A percentile compares a stretch with the other conserved stretches of the same genome.
Evolutionary conservation across 2,329 filamentous ascomycete species (phyloP).

Genomic region (Penicillium glabrum): DNA sequence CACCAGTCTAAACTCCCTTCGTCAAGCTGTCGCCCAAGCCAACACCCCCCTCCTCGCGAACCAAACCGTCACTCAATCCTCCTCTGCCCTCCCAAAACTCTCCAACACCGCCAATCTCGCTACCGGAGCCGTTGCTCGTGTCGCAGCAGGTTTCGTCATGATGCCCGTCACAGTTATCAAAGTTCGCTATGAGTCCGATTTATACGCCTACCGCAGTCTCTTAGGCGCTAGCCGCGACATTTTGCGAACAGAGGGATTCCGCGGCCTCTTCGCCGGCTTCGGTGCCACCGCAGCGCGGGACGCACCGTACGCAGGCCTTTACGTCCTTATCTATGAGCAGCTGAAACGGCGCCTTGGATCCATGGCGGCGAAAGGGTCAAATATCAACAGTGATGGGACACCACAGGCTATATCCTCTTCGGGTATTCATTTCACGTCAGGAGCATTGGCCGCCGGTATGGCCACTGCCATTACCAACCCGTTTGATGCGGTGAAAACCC

Average conservation of each 20-base stretch:
- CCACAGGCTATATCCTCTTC: conserved; percentile 29
- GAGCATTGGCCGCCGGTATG: conserved; percentile 73
- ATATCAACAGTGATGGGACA: conserved; percentile 16
- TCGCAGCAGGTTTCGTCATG: conserved; percentile 82
- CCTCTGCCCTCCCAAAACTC: conserved; percentile 76
- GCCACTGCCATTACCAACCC: conserved; percentile 92
- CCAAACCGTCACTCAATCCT: conserved; percentile 42
- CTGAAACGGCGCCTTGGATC: conserved; percentile 36
- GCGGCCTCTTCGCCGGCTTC: conserved; percentile 90
- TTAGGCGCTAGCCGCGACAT: conserved; percentile 73
- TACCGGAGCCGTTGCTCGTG: conserved; percentile 80
- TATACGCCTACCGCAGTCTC: conserved; percentile 81
- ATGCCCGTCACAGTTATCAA: conserved; percentile 98
- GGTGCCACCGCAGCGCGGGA: conserved; percentile 91
- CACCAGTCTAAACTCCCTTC: conserved; percentile 77
- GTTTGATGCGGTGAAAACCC: conserved; percentile 94
- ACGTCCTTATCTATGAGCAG: conserved; percentile 87
- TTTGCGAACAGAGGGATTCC: conserved; percentile 66
- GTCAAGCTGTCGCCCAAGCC: conserved; percentile 60
- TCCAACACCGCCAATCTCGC: conserved; percentile 81
- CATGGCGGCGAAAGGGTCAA: conserved; percentile 14
- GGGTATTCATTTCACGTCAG: conserved; percentile 82
- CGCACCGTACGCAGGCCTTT: conserved; percentile 94
- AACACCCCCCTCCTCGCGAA: conserved; percentile 41
- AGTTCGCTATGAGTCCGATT: conserved; percentile 86